Percentiles rank a stretch among this genome's conserved stretches.
Conservation (phyloP, 352 stramenopile species). For the Phytopythium mirpurense region DNA sequence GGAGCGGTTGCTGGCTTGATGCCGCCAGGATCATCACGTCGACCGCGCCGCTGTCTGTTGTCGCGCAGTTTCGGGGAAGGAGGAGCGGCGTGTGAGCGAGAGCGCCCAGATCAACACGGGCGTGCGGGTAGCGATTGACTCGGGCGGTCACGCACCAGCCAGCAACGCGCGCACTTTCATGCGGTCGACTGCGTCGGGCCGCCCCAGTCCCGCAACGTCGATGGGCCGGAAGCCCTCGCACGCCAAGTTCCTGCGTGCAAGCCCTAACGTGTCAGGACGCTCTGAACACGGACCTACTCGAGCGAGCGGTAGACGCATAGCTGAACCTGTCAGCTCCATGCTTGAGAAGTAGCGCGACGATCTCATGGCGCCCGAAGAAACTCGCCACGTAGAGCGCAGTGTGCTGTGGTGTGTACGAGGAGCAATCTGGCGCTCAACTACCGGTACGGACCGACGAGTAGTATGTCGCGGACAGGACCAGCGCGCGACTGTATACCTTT, state of each 20-base stretch:
- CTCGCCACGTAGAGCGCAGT: conserved; percentile 64
- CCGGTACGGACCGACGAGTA: no score
- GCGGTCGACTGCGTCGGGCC: conserved; percentile 30
- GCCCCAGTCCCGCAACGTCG: conserved; percentile 42
- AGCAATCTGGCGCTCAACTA: no score
- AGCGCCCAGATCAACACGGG: no score
- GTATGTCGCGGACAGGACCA: no score
- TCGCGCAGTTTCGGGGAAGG: no score
- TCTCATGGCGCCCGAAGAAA: conserved; percentile 50
- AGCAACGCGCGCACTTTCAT: conserved; percentile 69
- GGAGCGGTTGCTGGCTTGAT: conserved; percentile 4
- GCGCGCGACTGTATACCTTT: no score
- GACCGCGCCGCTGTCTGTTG: conserved; percentile 7
- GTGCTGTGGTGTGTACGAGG: no score
- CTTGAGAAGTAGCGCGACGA: conserved; percentile 40
- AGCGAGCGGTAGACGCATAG: no score
- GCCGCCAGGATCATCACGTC: conserved; percentile 13
- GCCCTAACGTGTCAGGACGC: no score
- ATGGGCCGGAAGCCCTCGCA: conserved; percentile 38
- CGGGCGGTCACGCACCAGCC: conserved; percentile 24
- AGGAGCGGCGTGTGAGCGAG: background rate
- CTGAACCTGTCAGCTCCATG: conserved; percentile 61
- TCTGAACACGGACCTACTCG: no score
- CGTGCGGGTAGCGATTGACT: no score
- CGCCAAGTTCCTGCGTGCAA: conserved; percentile 43